phyloP scores from a whole-genome alignment of 2,329 filamentous ascomycete species.

The Trichoderma aggressivum region DNA sequence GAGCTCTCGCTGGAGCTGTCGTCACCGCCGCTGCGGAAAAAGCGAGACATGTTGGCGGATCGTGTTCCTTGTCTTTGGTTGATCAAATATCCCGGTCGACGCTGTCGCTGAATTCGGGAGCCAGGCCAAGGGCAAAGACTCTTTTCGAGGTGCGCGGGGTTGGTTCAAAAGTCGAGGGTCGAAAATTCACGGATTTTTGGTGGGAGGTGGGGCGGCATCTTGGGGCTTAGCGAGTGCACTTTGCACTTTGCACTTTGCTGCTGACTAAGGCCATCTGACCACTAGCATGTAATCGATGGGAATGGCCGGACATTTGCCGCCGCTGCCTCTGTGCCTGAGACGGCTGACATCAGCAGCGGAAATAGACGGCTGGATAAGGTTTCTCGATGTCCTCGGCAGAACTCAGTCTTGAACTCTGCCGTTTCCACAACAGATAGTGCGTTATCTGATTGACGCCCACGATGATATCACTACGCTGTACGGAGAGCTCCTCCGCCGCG shows the following conservation, averaged over 20 bases:
- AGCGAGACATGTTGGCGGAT: constrained; percentile 77
- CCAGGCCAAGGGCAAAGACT: constrained; percentile 15
- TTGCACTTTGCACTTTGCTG: neutral
- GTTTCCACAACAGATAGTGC: constrained; percentile 15
- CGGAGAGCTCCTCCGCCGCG: constrained; percentile 38
- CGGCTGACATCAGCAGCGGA: constrained; percentile 14
- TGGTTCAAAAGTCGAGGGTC: constrained; percentile 32
- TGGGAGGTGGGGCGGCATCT: constrained; percentile 40
- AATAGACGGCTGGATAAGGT: constrained; percentile 6
- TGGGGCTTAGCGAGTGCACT: constrained; percentile 37
- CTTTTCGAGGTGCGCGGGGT: constrained; percentile 35
- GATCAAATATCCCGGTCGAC: neutral
- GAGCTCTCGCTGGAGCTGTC: constrained; percentile 95
- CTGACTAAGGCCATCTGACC: constrained; percentile 3
- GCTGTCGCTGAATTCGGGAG: constrained; percentile 20
- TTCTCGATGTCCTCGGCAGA: constrained; percentile 9
- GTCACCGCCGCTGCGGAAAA: constrained; percentile 86
- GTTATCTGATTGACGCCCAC: neutral
- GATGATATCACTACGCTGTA: constrained; percentile 39
- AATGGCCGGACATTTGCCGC: neutral
- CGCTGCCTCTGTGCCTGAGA: neutral
- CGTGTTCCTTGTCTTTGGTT: constrained; percentile 18
- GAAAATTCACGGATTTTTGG: constrained; percentile 43
- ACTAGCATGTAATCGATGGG: neutral
- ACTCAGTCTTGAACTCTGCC: neutral